phyloP scores from a whole-genome alignment of 1,284 basidiomycete genomes.

The Sanghuangporus baumii region DNA sequence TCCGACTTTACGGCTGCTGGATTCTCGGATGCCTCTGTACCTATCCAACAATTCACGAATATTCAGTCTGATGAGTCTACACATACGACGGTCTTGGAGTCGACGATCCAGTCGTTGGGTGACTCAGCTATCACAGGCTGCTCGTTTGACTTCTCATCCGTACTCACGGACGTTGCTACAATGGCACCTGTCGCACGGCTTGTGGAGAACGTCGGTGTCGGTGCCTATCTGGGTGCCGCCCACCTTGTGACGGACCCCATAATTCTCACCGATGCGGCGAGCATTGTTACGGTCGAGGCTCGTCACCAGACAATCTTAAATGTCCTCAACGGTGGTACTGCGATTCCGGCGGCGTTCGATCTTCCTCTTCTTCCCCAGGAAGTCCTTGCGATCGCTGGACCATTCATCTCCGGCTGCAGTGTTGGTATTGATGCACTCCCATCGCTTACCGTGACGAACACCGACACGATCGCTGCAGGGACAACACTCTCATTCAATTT shows the following conservation, averaged over 20 bases:
- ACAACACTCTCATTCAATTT: slow-evolving; percentile 59
- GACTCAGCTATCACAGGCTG: slow-evolving; percentile 50
- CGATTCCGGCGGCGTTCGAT: slow-evolving; percentile 68
- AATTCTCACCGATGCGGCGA: slow-evolving; percentile 63
- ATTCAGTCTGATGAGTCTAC: slow-evolving; percentile 62
- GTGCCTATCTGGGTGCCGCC: slow-evolving; percentile 76
- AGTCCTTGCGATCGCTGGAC: slow-evolving; percentile 67
- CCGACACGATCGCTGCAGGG: slow-evolving; percentile 46
- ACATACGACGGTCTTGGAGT: slow-evolving; percentile 50
- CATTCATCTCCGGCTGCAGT: slow-evolving; percentile 71
- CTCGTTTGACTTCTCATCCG: slow-evolving; percentile 63
- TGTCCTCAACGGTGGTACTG: slow-evolving; percentile 52
- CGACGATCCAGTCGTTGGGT: slow-evolving; percentile 49
- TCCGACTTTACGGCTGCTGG: slow-evolving; percentile 67
- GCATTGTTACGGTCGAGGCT: slow-evolving; percentile 78
- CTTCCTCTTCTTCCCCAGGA: slow-evolving; percentile 62
- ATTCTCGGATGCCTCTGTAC: slow-evolving; percentile 50
- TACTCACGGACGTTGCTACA: slow-evolving; percentile 59
- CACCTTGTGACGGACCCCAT: slow-evolving; percentile 58
- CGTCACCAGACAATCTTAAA: slow-evolving; percentile 79
- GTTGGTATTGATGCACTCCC: slow-evolving; percentile 60
- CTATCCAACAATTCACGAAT: slow-evolving; percentile 53
- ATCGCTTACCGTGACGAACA: slow-evolving; percentile 59
- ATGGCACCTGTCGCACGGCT: slow-evolving; percentile 73
- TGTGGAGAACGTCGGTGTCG: slow-evolving; percentile 77